Conservation (phyloP, 2,329 filamentous ascomycete species). For the Fusarium sp. region DNA sequence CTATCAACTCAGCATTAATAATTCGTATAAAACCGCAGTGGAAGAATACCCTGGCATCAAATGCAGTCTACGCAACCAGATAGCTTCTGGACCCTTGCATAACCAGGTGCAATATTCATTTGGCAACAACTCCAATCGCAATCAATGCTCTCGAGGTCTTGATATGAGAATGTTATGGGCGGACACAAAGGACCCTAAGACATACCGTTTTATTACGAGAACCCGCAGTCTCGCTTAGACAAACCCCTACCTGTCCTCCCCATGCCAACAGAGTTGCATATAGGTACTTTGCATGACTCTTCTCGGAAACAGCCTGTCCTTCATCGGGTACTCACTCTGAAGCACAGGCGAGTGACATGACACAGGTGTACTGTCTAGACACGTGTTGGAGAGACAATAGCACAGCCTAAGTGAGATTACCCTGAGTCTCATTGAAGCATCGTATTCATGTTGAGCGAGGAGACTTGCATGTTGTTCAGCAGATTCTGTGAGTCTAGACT, state of each 20-base stretch:
- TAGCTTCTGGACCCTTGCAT: background rate
- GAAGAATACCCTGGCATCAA: background rate
- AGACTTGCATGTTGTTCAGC: background rate
- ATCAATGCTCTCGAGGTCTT: background rate
- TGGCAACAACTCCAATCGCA: background rate
- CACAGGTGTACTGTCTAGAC: slow-evolving; percentile 27
- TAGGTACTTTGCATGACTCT: slow-evolving; percentile 26
- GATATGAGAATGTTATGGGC: background rate
- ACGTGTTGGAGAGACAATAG: slow-evolving; percentile 35
- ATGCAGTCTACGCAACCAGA: background rate
- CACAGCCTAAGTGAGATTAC: slow-evolving; percentile 20
- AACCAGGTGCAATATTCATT: background rate
- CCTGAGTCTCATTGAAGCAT: slow-evolving; percentile 4
- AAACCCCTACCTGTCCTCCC: slow-evolving; percentile 23
- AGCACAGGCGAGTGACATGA: slow-evolving; percentile 27
- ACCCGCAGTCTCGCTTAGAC: slow-evolving; percentile 40
- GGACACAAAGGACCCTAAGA: slow-evolving; percentile 22
- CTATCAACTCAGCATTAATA: too few relatives aligned
- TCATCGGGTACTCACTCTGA: slow-evolving; percentile 37
- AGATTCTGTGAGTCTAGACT: background rate
- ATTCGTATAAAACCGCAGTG: too few relatives aligned
- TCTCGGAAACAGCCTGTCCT: slow-evolving; percentile 20
- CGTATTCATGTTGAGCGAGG: slow-evolving; percentile 12
- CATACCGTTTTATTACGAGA: slow-evolving; percentile 29
- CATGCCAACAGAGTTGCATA: background rate